Conservation (phyloP, 441 rosid genomes). For the Capsella rubella region DNA sequence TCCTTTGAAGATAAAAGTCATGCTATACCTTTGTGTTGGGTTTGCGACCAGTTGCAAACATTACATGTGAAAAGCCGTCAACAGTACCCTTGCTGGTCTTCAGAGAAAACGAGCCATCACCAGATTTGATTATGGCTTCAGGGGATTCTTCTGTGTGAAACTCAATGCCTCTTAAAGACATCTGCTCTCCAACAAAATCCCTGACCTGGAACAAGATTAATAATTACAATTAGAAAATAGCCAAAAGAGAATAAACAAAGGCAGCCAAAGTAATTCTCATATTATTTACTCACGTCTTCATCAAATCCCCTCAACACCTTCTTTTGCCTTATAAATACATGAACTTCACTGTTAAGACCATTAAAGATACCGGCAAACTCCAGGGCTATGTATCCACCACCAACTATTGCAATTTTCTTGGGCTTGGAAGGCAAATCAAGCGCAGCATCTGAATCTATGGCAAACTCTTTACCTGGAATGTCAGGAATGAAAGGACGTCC, state of each 20-base stretch:
- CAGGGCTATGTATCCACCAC: slow-evolving; percentile 92
- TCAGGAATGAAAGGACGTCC: slow-evolving; percentile 90
- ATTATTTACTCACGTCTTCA: slow-evolving; percentile 69
- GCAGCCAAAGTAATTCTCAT: slow-evolving; percentile 14
- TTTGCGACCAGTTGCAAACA: slow-evolving; percentile 96
- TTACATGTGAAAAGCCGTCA: slow-evolving; percentile 89
- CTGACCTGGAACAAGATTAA: slow-evolving; percentile 58
- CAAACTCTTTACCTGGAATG: slow-evolving; percentile 81
- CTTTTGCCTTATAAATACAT: slow-evolving; percentile 89
- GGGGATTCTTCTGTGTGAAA: slow-evolving; percentile 90
- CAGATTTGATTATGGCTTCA: slow-evolving; percentile 71
- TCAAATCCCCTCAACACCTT: slow-evolving; percentile 91
- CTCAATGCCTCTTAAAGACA: slow-evolving; percentile 92
- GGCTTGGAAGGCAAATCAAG: slow-evolving; percentile 93
- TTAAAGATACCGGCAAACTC: slow-evolving; percentile 94
- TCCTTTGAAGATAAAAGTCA: neutral
- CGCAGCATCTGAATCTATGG: slow-evolving; percentile 87
- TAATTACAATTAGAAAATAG: neutral
- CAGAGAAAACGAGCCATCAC: slow-evolving; percentile 78
- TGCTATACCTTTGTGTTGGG: slow-evolving; percentile 82
- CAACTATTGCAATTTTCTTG: slow-evolving; percentile 77
- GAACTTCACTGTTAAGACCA: slow-evolving; percentile 82
- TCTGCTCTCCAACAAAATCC: slow-evolving; percentile 87
- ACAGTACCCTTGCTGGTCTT: slow-evolving; percentile 83
- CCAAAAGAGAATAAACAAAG: slow-evolving; percentile 13